phyloP scores from a whole-genome alignment of 139 green algal genomes.

The Astrephomene gubernaculifera region DNA sequence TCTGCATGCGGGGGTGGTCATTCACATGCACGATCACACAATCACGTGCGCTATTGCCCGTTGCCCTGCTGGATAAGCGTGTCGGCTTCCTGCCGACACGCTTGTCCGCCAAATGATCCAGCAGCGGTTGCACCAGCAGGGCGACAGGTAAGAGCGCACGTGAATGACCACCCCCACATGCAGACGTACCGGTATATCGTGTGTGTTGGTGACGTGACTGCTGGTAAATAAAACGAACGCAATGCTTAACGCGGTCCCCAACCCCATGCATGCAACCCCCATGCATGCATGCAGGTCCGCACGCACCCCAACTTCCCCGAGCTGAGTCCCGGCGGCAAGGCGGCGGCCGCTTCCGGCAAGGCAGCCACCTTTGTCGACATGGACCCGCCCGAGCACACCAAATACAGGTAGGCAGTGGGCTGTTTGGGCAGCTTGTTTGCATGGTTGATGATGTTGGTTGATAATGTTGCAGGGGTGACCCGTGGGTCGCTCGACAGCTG shows the following conservation, averaged over 20 bases:
- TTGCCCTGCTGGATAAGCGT: too few species aligned
- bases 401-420: slow-evolving; percentile 30
- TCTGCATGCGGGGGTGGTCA: neutral
- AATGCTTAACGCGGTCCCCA: neutral
- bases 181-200: neutral
- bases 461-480: too few species aligned
- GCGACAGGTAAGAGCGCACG: neutral
- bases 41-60: too few species aligned
- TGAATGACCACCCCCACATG: neutral
- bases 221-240: too few species aligned
- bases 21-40: too few species aligned
- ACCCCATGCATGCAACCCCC: neutral
- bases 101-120: neutral
- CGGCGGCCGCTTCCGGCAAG: slow-evolving; percentile 31
- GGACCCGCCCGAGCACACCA: slow-evolving; percentile 60
- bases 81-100: too few species aligned
- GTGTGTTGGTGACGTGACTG: too few species aligned
- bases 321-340: slow-evolving; percentile 56
- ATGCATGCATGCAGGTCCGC: slow-evolving; percentile 43
- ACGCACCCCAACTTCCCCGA: slow-evolving; percentile 61
- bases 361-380: slow-evolving; percentile 66
- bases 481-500: too few species aligned
- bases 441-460: neutral
- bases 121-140: neutral
- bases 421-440: neutral